Evolutionary conservation across 495 filamentous ascomycete species (phyloP), one percentile per base, ranked within the genome.

Genomic region (Immersiella caudata): DNA sequence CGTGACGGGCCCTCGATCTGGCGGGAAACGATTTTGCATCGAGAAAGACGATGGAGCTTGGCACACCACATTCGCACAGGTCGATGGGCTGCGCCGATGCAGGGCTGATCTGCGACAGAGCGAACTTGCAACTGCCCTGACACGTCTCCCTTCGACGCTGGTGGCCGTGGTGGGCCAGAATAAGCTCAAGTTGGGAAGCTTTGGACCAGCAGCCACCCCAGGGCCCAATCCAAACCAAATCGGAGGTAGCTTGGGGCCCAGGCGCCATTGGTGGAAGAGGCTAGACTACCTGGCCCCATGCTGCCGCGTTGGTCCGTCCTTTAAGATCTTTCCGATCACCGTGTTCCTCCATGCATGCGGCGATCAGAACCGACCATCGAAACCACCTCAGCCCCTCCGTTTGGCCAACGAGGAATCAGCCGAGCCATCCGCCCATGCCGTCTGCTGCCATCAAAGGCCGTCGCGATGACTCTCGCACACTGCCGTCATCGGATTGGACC

Each of bases 311-410:
- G 49, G 33, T 35, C 49, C 64, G 63, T 59, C 68, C 68, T 70
- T 62, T 63, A 65, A 67, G 68, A 51, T 67, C 49, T 35, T 59
- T 50, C 66, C 69, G 69, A 71, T 71, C 62, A 65, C 49, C 57
- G 67, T 49, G 40, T 51, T 35, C 46, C 25, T 35, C 57, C 25
- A 61, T 66, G 56, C 56, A 60, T 65, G 61, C 57, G 25, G 60
- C 63, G 69, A 71, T 71, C 69, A 68, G 20, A 25, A 65, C 51
- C 67, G 51, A 2, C 55, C 26, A 64, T 46, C 61, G 60, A 59
- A 57, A 55, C 67, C 63, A 7, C 51, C 50, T 20, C 24, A 56
- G 56, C 59, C 29, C 33, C 66, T 60, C 40, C 4, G 3, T 46
- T 18, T 5, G 40, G 40, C 40, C 40, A 46, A 50, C 58, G 65